phyloP scores from a whole-genome alignment of 1,284 basidiomycete genomes.

The Chalciporus sp. region DNA sequence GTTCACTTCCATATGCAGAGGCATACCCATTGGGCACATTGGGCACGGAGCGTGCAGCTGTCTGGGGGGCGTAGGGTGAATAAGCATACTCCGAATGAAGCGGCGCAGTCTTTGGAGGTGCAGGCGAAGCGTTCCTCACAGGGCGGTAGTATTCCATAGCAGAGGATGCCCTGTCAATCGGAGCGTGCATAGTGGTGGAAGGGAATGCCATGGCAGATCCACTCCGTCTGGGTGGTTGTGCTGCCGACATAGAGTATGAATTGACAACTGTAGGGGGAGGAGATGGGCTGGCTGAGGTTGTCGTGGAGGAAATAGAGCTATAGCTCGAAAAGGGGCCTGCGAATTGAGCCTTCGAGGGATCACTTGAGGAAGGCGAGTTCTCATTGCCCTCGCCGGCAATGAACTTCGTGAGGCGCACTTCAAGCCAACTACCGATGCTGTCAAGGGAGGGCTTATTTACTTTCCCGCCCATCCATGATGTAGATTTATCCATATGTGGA shows the following conservation, averaged over 20 bases:
- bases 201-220: conserved; percentile 67
- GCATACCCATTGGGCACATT: conserved; percentile 37
- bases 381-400: conserved; percentile 87
- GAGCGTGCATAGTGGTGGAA: conserved; percentile 45
- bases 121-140: conserved; percentile 49
- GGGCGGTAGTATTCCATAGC: conserved; percentile 71
- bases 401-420: conserved; percentile 94
- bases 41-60: conserved; percentile 21
- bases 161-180: conserved; percentile 71
- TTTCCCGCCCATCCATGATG: conserved; percentile 83
- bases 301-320: conserved; percentile 87
- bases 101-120: conserved; percentile 34
- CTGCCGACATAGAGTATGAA: conserved; percentile 41
- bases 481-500: conserved; percentile 69
- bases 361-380: conserved; percentile 41
- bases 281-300: conserved; percentile 70
- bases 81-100: conserved; percentile 24
- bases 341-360: conserved; percentile 44
- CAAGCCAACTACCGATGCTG: conserved; percentile 90
- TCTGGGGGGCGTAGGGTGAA: conserved; percentile 36
- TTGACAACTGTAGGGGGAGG: conserved; percentile 64
- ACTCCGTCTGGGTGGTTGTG: conserved; percentile 49
- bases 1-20: conserved; percentile 25
- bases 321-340: conserved; percentile 93
- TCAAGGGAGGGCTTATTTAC: conserved; percentile 89